phyloP scores from a whole-genome alignment of 1,284 basidiomycete species.

The Cryptococcus hybrid region DNA sequence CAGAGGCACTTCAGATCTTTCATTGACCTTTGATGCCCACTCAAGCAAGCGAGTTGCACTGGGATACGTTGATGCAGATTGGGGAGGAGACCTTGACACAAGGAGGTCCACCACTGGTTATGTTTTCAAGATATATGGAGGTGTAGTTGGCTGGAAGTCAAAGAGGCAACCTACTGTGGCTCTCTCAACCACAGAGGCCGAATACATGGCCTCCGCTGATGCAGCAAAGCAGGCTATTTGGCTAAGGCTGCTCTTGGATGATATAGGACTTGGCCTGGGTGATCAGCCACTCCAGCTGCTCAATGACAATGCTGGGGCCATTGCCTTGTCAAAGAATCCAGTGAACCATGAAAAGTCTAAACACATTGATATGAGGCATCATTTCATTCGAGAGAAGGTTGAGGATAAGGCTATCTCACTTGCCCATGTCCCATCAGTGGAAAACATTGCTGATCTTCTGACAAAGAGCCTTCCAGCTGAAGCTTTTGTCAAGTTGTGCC shows the following conservation, averaged over 20 bases:
- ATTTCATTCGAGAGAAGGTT: conserved; percentile 49
- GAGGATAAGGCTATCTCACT: conserved; percentile 3
- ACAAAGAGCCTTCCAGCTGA: conserved; percentile 6
- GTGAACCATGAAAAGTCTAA: conserved; percentile 46
- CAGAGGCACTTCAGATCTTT: no score
- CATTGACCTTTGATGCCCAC: conserved; percentile 12
- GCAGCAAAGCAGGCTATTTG: conserved; percentile 11
- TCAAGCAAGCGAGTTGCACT: conserved; percentile 13
- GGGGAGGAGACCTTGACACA: conserved; percentile 9
- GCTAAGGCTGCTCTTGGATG: conserved; percentile 6
- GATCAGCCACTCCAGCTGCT: neutral
- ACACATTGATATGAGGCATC: conserved; percentile 52
- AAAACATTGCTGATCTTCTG: conserved; percentile 10
- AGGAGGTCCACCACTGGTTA: conserved; percentile 31
- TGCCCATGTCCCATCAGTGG: conserved; percentile 1
- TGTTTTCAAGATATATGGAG: conserved; percentile 20
- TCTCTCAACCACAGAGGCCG: conserved; percentile 13
- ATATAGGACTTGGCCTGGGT: conserved; percentile 4
- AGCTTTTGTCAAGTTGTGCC: conserved; percentile 1
- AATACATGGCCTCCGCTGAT: conserved; percentile 12
- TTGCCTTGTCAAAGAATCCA: conserved; percentile 46
- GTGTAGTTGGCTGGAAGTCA: conserved; percentile 20
- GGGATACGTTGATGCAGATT: conserved; percentile 6
- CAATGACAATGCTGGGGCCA: conserved; percentile 50
- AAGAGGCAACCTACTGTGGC: conserved; percentile 26